A percentile compares a stretch with the other conserved stretches of the same genome.
Evolutionary conservation across 495 filamentous ascomycete genomes (phyloP).

Genomic region (Aspergillus coremiiformis): DNA sequence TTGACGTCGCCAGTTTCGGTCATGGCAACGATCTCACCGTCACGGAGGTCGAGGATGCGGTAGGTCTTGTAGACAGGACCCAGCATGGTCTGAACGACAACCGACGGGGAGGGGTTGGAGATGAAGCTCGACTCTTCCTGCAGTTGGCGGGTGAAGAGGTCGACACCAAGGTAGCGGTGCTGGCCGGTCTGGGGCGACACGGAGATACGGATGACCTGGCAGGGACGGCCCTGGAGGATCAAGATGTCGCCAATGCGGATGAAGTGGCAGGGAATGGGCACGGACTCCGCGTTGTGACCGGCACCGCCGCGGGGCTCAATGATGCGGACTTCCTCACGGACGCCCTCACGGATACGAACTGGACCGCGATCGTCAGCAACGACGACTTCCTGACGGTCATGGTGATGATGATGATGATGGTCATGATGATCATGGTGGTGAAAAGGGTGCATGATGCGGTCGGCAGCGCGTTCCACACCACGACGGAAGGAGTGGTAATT

Average conservation of each 20-base stretch:
- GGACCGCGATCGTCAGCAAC: slow-evolving; percentile 40
- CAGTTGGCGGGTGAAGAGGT: slow-evolving; percentile 99
- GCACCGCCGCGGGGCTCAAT: slow-evolving; percentile 44
- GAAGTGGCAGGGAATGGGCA: slow-evolving; percentile 98
- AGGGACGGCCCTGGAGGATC: slow-evolving; percentile 97
- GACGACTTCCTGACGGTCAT: slow-evolving; percentile 46
- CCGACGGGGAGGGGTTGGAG: slow-evolving; percentile 90
- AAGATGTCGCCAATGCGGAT: slow-evolving; percentile 97
- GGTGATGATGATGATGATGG: slow-evolving; percentile 17
- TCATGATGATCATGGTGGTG: slow-evolving; percentile 43
- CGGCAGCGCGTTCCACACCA: slow-evolving; percentile 74
- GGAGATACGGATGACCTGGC: slow-evolving; percentile 99
- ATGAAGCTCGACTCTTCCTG: slow-evolving; percentile 98
- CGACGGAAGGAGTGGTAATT: slow-evolving; percentile 92
- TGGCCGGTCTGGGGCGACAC: slow-evolving; percentile 96
- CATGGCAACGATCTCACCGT: slow-evolving; percentile 73
- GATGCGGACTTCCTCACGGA: slow-evolving; percentile 45
- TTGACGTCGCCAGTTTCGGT: slow-evolving; percentile 93
- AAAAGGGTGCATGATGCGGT: slow-evolving; percentile 68
- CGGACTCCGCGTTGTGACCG: slow-evolving; percentile 61
- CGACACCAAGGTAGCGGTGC: slow-evolving; percentile 98
- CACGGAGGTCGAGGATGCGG: slow-evolving; percentile 95
- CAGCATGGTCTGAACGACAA: slow-evolving; percentile 98
- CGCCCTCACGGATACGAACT: slow-evolving; percentile 33
- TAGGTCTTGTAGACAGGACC: slow-evolving; percentile 99